phyloP scores from a whole-genome alignment of 192 early-diverging fungal species.

The Umbelopsis sp. region DNA sequence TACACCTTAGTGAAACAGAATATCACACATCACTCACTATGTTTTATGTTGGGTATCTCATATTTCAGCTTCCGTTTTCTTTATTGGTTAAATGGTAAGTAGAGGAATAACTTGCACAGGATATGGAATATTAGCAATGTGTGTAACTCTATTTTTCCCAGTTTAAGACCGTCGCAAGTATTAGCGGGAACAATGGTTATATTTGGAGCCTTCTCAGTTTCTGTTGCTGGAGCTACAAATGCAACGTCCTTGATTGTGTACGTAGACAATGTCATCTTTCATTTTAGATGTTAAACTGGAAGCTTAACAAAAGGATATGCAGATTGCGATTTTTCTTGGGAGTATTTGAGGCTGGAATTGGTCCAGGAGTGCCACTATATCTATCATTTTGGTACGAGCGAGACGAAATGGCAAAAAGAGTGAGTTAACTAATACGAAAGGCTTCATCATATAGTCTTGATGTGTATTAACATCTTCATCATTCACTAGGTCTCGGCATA shows the following conservation, averaged over 20 bases:
- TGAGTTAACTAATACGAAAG: not conserved
- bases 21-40: slow-evolving; percentile 26
- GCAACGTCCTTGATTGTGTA: not conserved
- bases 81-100: slow-evolving; percentile 26
- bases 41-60: slow-evolving; percentile 33
- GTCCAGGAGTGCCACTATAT: slow-evolving; percentile 21
- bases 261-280: not conserved
- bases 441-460: not conserved
- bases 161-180: slow-evolving; percentile 23
- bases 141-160: not conserved
- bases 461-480: not conserved
- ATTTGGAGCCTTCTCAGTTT: slow-evolving; percentile 21
- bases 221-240: slow-evolving; percentile 19
- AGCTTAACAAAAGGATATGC: not conserved
- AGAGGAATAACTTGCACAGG: not conserved
- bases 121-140: not conserved
- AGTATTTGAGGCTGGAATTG: slow-evolving; percentile 26
- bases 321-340: slow-evolving; percentile 33
- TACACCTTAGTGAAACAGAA: slow-evolving; percentile 27
- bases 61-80: slow-evolving; percentile 29
- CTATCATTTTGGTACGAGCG: slow-evolving; percentile 33
- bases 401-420: slow-evolving; percentile 25
- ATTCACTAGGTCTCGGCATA: slow-evolving; percentile 51
- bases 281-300: not conserved
- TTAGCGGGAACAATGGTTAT: slow-evolving; percentile 34